phyloP scores from a whole-genome alignment of 2,329 filamentous ascomycete species.

The Leptographium galeiforme region DNA sequence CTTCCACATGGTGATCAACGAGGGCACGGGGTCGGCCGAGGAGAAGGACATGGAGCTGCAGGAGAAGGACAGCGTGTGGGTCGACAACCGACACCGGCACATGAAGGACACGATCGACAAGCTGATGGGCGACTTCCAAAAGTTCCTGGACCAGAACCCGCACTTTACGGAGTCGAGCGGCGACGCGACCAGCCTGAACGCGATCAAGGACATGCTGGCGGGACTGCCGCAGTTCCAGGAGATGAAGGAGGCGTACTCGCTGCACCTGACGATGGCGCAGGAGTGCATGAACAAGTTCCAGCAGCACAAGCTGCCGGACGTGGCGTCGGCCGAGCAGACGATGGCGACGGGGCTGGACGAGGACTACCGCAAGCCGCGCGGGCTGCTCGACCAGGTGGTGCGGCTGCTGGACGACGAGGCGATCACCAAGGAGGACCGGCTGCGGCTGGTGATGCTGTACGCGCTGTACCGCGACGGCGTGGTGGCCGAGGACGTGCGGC shows the following conservation, averaged over 20 bases:
- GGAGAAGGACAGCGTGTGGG: constrained; percentile 90
- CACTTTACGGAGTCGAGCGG: constrained; percentile 70
- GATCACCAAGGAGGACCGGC: constrained; percentile 56
- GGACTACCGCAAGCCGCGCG: constrained; percentile 81
- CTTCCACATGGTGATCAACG: constrained; percentile 68
- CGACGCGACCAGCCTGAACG: constrained; percentile 65
- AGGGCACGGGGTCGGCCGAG: constrained; percentile 55
- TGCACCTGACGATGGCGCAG: constrained; percentile 93
- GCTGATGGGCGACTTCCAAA: constrained; percentile 82
- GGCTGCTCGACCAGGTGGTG: constrained; percentile 72
- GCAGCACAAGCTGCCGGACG: constrained; percentile 67
- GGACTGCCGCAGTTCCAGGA: constrained; percentile 89
- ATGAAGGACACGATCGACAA: constrained; percentile 98
- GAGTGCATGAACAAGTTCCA: constrained; percentile 95
- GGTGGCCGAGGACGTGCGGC: constrained; percentile 68
- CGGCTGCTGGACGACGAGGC: constrained; percentile 77
- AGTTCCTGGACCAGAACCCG: constrained; percentile 80
- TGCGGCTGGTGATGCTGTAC: constrained; percentile 78
- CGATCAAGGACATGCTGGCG: constrained; percentile 94
- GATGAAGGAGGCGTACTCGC: constrained; percentile 86
- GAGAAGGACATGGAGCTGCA: constrained; percentile 83
- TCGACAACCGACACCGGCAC: constrained; percentile 83
- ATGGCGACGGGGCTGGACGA: constrained; percentile 88
- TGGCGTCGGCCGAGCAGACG: constrained; percentile 80
- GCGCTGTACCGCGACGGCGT: constrained; percentile 77